Evolutionary conservation across 169 alveolate genomes (phyloP).

Genomic region (Babesia bovis): DNA sequence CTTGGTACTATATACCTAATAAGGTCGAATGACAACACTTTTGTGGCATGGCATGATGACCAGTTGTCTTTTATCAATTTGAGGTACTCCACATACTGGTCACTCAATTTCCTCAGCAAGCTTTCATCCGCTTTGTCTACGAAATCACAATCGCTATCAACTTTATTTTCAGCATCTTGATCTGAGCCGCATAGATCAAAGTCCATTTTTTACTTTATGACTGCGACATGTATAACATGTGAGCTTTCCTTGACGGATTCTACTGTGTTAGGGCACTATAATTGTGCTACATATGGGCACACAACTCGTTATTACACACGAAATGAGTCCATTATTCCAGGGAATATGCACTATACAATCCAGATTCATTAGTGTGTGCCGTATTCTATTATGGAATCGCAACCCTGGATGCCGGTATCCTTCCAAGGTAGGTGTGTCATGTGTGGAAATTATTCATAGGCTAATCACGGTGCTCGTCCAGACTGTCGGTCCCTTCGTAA

Average conservation of each 20-base stretch:
- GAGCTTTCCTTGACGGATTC: no score
- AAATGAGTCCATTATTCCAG: no score
- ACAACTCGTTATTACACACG: no score
- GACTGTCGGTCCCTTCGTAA: constrained; percentile 60
- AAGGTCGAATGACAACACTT: constrained; percentile 72
- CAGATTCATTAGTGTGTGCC: constrained; percentile 21
- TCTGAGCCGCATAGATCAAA: neutral
- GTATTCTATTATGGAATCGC: constrained; percentile 49
- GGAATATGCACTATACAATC: neutral
- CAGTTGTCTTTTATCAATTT: constrained; percentile 76
- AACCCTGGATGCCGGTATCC: constrained; percentile 64
- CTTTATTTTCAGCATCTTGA: neutral
- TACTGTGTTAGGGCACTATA: no score
- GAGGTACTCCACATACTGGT: constrained; percentile 68
- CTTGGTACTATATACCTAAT: constrained; percentile 76
- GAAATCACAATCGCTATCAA: constrained; percentile 31
- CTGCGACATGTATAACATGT: no score
- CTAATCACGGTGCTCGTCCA: constrained; percentile 67
- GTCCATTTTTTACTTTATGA: neutral
- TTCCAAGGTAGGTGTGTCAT: constrained; percentile 32
- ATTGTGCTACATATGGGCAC: no score
- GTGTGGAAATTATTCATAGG: constrained; percentile 6
- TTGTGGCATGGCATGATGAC: constrained; percentile 84
- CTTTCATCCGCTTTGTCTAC: constrained; percentile 18
- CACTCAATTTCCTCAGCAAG: constrained; percentile 34